These are phyloP conservation scores for Sonneratia alba DNA, from an alignment of 345 rosid genomes.

Conservation along the genomic window DNA sequence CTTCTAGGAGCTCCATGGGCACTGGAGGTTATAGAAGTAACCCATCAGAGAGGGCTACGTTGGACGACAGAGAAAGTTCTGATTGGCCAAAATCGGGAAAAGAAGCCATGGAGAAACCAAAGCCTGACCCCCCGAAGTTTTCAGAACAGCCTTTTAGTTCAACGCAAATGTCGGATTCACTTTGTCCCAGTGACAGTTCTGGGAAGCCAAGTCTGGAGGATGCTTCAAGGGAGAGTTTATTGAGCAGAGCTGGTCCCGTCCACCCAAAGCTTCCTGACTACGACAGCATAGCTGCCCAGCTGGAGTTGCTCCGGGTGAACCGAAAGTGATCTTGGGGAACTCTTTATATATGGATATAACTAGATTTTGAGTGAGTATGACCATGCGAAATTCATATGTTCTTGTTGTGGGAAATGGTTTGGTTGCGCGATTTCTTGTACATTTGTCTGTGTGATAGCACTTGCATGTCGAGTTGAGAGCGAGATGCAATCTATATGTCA, in stretches of 20 bases:
- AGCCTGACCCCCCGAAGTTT: conserved; percentile 13
- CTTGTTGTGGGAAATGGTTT: not conserved
- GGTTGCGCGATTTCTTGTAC: not conserved
- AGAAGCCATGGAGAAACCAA: conserved; percentile 7
- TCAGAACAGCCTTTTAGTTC: conserved; percentile 2
- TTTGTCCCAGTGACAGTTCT: conserved; percentile 5
- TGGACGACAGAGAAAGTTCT: conserved; percentile 10
- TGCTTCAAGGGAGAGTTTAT: conserved; percentile 11
- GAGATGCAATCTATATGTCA: too few relatives aligned
- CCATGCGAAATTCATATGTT: conserved; percentile 3
- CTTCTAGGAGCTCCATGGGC: conserved; percentile 1
- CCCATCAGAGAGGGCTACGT: conserved; percentile 14
- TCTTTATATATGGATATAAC: not conserved
- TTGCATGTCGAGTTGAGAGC: not conserved
- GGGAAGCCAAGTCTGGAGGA: conserved; percentile 1
- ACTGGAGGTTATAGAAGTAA: not conserved
- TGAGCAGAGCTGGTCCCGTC: conserved; percentile 26
- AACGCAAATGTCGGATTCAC: not conserved
- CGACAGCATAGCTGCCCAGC: conserved; percentile 46
- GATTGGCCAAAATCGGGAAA: conserved; percentile 13
- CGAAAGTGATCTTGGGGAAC: conserved; percentile 17
- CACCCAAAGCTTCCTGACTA: conserved; percentile 95
- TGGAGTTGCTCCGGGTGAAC: conserved; percentile 41
- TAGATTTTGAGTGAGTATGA: not conserved
- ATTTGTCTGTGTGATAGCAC: not conserved